Percentiles rank a stretch among this genome's conserved stretches.
Conservation (phyloP, 139 green algal genomes). For the Tetraselmis chui region DNA sequence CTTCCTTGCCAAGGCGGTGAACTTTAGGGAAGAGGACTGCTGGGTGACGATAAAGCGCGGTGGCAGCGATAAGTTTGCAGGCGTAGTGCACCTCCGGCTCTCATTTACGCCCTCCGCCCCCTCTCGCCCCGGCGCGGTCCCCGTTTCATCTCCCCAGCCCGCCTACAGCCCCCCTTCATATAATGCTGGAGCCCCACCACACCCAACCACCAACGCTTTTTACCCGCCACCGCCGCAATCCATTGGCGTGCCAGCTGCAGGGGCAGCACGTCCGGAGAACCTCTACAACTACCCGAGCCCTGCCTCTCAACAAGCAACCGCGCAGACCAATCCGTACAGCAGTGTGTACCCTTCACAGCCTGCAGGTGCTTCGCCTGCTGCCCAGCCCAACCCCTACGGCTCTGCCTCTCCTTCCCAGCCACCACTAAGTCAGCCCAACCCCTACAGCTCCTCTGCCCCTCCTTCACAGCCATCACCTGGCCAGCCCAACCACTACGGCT, state of each 20-base stretch:
- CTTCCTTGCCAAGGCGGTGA: not conserved
- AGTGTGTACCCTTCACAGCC: no score
- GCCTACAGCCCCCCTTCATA: no score
- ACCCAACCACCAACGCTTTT: no score
- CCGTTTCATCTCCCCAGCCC: not conserved
- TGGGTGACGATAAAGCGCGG: not conserved
- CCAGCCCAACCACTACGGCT: not conserved
- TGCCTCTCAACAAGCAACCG: no score
- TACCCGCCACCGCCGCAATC: no score
- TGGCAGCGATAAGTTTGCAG: not conserved
- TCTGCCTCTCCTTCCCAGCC: not conserved
- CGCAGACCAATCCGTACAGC: not conserved
- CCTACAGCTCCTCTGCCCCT: not conserved
- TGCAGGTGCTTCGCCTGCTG: not conserved
- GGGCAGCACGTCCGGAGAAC: no score
- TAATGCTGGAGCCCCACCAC: no score
- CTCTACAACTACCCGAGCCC: no score
- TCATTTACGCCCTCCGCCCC: no score
- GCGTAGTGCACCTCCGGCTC: not conserved
- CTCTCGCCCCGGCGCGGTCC: no score
- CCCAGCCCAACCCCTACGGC: not conserved
- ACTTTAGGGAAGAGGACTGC: not conserved
- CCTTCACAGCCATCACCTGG: not conserved
- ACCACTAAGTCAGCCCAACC: not conserved
- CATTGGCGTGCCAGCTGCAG: no score